Evolutionary conservation across 129 eudicot genomes (phyloP).

Genomic region (Kitagawia praeruptora): DNA sequence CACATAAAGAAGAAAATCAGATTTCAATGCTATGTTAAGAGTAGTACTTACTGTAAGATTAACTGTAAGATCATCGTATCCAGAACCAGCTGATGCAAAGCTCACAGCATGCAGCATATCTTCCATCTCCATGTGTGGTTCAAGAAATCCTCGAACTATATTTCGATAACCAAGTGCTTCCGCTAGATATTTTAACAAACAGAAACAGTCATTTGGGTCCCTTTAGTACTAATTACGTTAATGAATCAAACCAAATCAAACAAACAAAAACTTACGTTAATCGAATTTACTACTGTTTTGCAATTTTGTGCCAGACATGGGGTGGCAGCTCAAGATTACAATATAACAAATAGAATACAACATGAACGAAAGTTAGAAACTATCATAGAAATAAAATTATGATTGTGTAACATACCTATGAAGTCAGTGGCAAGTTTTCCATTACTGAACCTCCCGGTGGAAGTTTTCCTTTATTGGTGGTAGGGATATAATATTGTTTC

Average conservation of each 20-base stretch:
- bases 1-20: not conserved
- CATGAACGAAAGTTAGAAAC: too few species aligned
- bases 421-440: slow-evolving; percentile 67
- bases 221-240: not conserved
- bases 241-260: too few species aligned
- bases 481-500: slow-evolving; percentile 43
- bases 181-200: slow-evolving; percentile 16
- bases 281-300: too few species aligned
- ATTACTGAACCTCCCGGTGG: slow-evolving; percentile 70
- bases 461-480: slow-evolving; percentile 39
- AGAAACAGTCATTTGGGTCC: not conserved
- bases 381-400: too few species aligned
- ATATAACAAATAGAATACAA: not conserved
- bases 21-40: too few species aligned
- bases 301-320: not conserved
- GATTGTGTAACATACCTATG: slow-evolving; percentile 33
- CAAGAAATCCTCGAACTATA: slow-evolving; percentile 42
- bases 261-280: too few species aligned
- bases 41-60: too few species aligned
- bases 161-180: slow-evolving; percentile 45
- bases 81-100: slow-evolving; percentile 69
- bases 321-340: not conserved
- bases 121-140: slow-evolving; percentile 26
- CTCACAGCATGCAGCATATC: slow-evolving; percentile 66
- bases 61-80: slow-evolving; percentile 60